These are phyloP conservation scores for Voacanga thouarsii DNA, from an alignment of 257 asterid species.

Conservation along the genomic window DNA sequence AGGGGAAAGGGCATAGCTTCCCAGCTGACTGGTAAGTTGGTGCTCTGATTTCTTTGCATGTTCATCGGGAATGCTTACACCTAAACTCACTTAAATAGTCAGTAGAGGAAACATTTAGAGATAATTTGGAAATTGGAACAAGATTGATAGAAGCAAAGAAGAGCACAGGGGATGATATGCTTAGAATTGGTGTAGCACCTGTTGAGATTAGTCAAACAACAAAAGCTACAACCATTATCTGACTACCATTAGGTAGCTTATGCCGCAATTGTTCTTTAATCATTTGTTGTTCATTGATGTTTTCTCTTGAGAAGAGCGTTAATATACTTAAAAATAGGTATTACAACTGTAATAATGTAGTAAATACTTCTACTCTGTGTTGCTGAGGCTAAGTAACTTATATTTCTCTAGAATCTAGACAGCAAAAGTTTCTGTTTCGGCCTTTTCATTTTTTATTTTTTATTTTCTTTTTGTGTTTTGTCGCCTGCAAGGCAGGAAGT, in stretches of 20 bases:
- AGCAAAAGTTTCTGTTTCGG: neutral
- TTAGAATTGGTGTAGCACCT: neutral
- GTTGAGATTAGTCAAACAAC: neutral
- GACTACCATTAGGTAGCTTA: neutral
- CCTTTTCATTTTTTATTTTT: neutral
- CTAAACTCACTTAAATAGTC: neutral
- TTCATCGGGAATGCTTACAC: slow-evolving; percentile 1
- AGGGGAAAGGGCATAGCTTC: slow-evolving; percentile 91
- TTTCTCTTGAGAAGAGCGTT: neutral
- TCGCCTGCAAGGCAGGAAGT: too few species aligned
- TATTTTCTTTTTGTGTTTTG: neutral
- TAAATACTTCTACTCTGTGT: neutral
- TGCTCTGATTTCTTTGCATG: slow-evolving; percentile 10
- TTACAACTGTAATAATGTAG: neutral
- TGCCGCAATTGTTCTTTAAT: neutral
- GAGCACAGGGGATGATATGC: neutral
- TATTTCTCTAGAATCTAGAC: neutral
- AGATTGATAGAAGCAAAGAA: neutral
- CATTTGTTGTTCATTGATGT: neutral
- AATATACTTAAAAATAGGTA: neutral
- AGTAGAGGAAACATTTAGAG: neutral
- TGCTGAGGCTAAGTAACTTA: neutral
- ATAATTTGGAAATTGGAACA: neutral
- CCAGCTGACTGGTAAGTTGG: slow-evolving; percentile 81
- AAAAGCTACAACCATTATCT: neutral